A percentile compares a stretch with the other conserved stretches of the same genome.
These are phyloP conservation scores for Talaromyces sp. DNA, from an alignment of 2,329 filamentous ascomycete genomes.

Conservation along the genomic window DNA sequence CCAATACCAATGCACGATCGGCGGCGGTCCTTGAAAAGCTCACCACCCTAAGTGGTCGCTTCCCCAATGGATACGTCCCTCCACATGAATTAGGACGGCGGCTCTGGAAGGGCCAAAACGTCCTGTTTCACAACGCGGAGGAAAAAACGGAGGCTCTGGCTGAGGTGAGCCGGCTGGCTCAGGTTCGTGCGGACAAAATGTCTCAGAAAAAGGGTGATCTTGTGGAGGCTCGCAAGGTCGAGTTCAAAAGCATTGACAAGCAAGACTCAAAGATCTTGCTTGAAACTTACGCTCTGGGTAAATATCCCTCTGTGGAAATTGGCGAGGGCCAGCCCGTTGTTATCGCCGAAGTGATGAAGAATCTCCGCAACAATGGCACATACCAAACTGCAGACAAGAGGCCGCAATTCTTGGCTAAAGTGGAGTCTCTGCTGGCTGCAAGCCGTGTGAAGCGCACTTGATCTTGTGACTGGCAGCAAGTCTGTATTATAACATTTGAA, in stretches of 20 bases:
- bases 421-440: slow-evolving; percentile 39
- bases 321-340: slow-evolving; percentile 28
- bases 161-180: slow-evolving; percentile 38
- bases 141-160: slow-evolving; percentile 41
- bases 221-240: slow-evolving; percentile 36
- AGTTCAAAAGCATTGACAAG: slow-evolving; percentile 30
- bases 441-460: slow-evolving; percentile 32
- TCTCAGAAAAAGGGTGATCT: slow-evolving; percentile 42
- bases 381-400: slow-evolving; percentile 42
- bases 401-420: slow-evolving; percentile 40
- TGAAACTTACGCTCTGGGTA: slow-evolving; percentile 36
- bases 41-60: slow-evolving; percentile 37
- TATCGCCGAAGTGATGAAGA: slow-evolving; percentile 36
- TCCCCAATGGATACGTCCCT: slow-evolving; percentile 38
- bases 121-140: slow-evolving; percentile 40
- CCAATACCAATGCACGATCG: slow-evolving; percentile 29
- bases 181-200: slow-evolving; percentile 35
- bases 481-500: slow-evolving; percentile 32
- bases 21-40: slow-evolving; percentile 40
- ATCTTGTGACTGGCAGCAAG: slow-evolving; percentile 7
- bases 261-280: slow-evolving; percentile 34
- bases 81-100: slow-evolving; percentile 41
- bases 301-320: slow-evolving; percentile 30
- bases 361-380: slow-evolving; percentile 45
- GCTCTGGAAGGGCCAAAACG: slow-evolving; percentile 40